Percentiles rank a stretch among this genome's conserved stretches.
phyloP scores from a whole-genome alignment of 2,329 filamentous ascomycete genomes.

The Ramichloridium luteum region DNA sequence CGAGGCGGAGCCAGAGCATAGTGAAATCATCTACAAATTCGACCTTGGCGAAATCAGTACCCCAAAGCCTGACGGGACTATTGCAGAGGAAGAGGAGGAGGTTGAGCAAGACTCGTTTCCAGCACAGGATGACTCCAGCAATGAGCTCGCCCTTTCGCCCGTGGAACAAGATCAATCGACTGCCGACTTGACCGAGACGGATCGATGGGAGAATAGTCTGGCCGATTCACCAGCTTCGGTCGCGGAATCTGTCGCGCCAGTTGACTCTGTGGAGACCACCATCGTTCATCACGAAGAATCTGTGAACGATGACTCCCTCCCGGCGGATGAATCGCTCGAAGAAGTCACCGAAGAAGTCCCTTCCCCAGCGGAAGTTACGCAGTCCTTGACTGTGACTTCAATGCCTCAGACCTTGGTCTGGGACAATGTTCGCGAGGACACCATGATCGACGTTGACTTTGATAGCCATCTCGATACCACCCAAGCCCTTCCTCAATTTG shows the following conservation, averaged over 20 bases:
- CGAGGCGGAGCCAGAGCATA: background rate
- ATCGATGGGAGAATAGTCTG: slow-evolving; percentile 3
- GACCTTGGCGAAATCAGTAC: slow-evolving; percentile 7
- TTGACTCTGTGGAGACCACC: slow-evolving; percentile 1
- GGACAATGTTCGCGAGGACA: slow-evolving; percentile 19
- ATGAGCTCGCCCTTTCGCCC: background rate
- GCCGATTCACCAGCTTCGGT: slow-evolving; percentile 2
- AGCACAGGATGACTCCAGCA: slow-evolving; percentile 5
- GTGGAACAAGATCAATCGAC: slow-evolving; percentile 1
- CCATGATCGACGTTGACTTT: slow-evolving; percentile 21
- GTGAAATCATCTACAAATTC: slow-evolving; percentile 1
- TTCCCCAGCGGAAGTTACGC: too few relatives aligned
- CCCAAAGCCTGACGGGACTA: slow-evolving; percentile 11
- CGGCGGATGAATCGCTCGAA: too few relatives aligned
- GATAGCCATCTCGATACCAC: slow-evolving; percentile 11
- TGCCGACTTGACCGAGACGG: slow-evolving; percentile 3
- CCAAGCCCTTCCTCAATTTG: slow-evolving; percentile 8
- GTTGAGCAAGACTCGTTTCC: slow-evolving; percentile 7
- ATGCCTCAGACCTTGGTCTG: slow-evolving; percentile 21
- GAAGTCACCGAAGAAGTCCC: too few relatives aligned
- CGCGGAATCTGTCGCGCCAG: slow-evolving; percentile 2
- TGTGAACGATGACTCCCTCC: background rate
- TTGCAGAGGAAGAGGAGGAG: slow-evolving; percentile 8
- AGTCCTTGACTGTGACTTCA: slow-evolving; percentile 6
- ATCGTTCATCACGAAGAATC: background rate